Base-by-base conservation (phyloP, 495 filamentous ascomycete species). In the Coniosporium apollinis region DNA sequence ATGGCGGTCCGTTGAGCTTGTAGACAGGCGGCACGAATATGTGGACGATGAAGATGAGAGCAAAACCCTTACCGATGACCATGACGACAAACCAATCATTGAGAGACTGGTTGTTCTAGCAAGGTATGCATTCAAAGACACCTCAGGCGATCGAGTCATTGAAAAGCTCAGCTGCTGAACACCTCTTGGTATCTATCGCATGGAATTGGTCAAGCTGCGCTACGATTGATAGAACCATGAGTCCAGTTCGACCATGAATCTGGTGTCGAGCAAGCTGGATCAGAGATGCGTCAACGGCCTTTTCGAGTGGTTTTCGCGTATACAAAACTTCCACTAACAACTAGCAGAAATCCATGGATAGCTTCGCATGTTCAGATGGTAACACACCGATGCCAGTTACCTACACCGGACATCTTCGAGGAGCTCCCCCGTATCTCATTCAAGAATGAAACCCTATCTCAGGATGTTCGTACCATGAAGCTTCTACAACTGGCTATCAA, bases 71-170 rank as follows among this genome's bases (percentile, higher is more conserved):
- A 5, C 28, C 4, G 50, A 57, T 36, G 44, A 54, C 19, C 53
- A 57, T 39, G 50, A 57, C 36, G 53, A 57, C 30, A 54, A 46
- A 20, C 53, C 48, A 16, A 38, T 54, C 16, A 46, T 54, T 13
- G 41, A 44, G 33, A 49, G 46, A 32, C 34, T 57, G 26, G 28
- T 43, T 8, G 34, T 49, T 8, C 36, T 54, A 30, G 44, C 46
- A 7, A 45, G 16, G 52, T 52, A 46, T 1, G 44, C n/a, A n/a
- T n/a, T n/a, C n/a, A n/a, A n/a, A n/a, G n/a, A n/a, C n/a, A n/a
- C n/a, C n/a, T n/a, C n/a, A n/a, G n/a, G n/a, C n/a, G n/a, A n/a
- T n/a, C n/a, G n/a, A n/a, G n/a, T n/a, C n/a, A n/a, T n/a, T n/a
- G n/a, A n/a, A n/a, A n/a, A n/a, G n/a, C n/a, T n/a, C n/a, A n/a